These are phyloP conservation scores for Botrytis galanthina DNA, from an alignment of 2,329 filamentous ascomycete genomes.

Conservation along the genomic window DNA sequence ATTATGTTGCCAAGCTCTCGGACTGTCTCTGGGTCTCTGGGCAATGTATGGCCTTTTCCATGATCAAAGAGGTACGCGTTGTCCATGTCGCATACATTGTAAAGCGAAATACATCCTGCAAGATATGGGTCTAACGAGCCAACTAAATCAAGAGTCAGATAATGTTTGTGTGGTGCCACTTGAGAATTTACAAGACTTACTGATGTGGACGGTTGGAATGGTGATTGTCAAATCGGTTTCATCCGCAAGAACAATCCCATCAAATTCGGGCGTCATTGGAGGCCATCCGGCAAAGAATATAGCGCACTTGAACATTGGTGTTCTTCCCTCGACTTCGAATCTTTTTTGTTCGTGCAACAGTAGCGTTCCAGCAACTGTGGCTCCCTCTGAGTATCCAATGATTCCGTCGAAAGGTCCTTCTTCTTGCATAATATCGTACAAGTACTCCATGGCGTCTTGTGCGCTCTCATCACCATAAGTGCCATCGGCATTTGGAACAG, in stretches of 20 bases:
- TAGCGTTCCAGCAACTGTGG: constrained; percentile 53
- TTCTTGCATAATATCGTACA: constrained; percentile 46
- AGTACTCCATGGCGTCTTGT: constrained; percentile 18
- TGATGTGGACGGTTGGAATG: constrained; percentile 50
- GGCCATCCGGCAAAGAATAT: constrained; percentile 55
- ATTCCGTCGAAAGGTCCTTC: constrained; percentile 51
- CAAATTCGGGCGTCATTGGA: constrained; percentile 47
- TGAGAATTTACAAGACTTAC: constrained; percentile 15
- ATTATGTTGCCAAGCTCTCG: constrained; percentile 37
- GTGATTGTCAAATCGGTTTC: constrained; percentile 52
- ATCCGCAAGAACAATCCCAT: constrained; percentile 50
- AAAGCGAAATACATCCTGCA: constrained; percentile 60
- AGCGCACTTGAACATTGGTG: constrained; percentile 43
- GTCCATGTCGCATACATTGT: constrained; percentile 62
- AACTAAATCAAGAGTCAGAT: constrained; percentile 39
- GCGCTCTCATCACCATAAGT: constrained; percentile 25
- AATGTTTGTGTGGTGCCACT: background rate
- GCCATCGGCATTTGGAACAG: constrained; percentile 24
- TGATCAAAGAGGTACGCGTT: constrained; percentile 62
- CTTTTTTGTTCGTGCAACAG: constrained; percentile 50
- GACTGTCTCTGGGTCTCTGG: constrained; percentile 46
- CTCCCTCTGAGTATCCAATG: constrained; percentile 61
- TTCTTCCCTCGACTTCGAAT: constrained; percentile 37
- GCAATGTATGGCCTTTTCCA: constrained; percentile 63
- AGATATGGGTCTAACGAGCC: constrained; percentile 61